These are phyloP conservation scores for Cyclotella baltica DNA, from an alignment of 108 stramenopile genomes.

Conservation along the genomic window DNA sequence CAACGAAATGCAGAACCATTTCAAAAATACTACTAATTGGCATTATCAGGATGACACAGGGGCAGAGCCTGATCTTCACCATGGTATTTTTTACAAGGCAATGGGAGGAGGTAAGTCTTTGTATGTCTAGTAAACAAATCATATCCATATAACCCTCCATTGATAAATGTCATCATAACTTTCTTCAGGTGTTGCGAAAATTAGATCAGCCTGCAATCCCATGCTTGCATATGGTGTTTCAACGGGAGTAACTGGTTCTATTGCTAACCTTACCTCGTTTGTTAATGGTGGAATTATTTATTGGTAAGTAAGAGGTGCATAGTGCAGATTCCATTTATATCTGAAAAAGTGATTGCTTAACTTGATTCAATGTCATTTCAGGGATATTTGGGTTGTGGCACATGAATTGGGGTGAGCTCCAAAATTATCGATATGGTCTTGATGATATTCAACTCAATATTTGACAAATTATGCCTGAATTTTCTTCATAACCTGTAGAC, in stretches of 20 bases:
- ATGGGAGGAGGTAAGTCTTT: background rate
- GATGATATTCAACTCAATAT: background rate
- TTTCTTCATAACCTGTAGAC: background rate
- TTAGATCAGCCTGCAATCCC: background rate
- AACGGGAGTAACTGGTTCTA: background rate
- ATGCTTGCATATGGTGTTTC: background rate
- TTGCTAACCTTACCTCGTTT: background rate
- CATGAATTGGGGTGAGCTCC: constrained; percentile 11
- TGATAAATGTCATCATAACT: background rate
- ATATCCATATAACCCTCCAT: background rate
- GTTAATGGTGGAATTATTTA: background rate
- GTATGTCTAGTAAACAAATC: background rate
- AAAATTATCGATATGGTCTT: background rate
- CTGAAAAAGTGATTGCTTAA: background rate
- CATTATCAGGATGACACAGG: background rate
- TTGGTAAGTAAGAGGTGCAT: background rate
- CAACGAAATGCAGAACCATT: background rate
- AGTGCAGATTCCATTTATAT: background rate
- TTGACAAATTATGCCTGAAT: too few relatives aligned
- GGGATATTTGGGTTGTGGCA: constrained; percentile 12
- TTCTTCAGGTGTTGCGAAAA: background rate
- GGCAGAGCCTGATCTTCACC: constrained; percentile 1
- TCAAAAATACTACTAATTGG: background rate
- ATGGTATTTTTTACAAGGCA: background rate
- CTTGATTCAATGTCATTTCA: background rate